Evolutionary conservation across 768 basidiomycete species (phyloP).

Genomic region (Pholiota conissans): DNA sequence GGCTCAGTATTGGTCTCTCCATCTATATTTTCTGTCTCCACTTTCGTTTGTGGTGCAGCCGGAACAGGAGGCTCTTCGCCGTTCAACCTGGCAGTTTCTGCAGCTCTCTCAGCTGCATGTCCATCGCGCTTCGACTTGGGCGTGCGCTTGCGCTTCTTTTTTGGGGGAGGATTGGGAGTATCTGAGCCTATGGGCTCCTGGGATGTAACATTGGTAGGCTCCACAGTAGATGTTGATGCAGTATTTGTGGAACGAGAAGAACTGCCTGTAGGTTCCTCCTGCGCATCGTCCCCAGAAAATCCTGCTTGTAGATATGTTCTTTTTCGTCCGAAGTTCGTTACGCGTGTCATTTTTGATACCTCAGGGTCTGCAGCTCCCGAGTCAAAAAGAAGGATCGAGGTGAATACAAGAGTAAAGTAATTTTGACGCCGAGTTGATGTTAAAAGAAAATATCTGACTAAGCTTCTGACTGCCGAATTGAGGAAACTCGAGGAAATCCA

Average conservation of each 20-base stretch:
- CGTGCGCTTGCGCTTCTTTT: constrained; percentile 62
- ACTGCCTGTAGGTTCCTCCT: no score
- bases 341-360: background rate
- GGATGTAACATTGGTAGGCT: no score
- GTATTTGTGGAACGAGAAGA: background rate
- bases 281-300: background rate
- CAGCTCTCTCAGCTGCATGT: constrained; percentile 28
- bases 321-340: constrained; percentile 5
- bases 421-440: no score
- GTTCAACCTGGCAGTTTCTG: constrained; percentile 20
- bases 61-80: constrained; percentile 15
- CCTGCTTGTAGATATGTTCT: constrained; percentile 5
- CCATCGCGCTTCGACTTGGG: constrained; percentile 45
- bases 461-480: no score
- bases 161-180: constrained; percentile 31
- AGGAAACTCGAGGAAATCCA: no score
- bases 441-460: no score
- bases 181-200: background rate
- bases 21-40: constrained; percentile 6
- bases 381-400: background rate
- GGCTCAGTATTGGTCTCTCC: constrained; percentile 19
- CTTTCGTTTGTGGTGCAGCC: background rate
- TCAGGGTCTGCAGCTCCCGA: background rate
- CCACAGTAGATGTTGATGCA: no score
- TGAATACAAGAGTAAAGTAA: no score